Percentiles rank a stretch among this genome's conserved stretches.
phyloP scores from a whole-genome alignment of 2,329 filamentous ascomycete genomes.

The Gaeumannomyces tritici region DNA sequence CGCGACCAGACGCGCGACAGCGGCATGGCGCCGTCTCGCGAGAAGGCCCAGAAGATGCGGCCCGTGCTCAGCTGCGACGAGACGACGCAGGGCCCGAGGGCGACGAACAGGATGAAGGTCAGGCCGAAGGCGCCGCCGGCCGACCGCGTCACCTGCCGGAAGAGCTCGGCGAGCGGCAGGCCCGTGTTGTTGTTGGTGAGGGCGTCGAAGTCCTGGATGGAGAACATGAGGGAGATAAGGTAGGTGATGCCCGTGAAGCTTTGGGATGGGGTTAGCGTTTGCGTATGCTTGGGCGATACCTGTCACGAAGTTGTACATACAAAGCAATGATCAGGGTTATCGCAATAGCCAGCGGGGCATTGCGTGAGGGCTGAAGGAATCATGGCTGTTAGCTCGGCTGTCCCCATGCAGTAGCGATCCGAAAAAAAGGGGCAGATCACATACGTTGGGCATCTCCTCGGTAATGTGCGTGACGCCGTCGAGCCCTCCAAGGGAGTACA shows the following conservation, averaged over 20 bases:
- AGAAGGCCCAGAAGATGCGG: conserved; percentile 14
- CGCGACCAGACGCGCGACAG: conserved; percentile 24
- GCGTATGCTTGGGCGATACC: no score
- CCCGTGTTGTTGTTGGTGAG: conserved; percentile 31
- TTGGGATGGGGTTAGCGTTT: neutral
- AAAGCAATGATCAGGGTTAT: conserved; percentile 38
- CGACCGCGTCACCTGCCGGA: conserved; percentile 29
- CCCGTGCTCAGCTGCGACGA: conserved; percentile 23
- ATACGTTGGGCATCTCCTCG: conserved; percentile 35
- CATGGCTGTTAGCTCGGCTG: neutral
- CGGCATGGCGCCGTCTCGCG: conserved; percentile 29
- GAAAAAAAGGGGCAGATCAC: no score
- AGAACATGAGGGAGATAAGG: conserved; percentile 41
- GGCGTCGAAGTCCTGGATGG: conserved; percentile 33
- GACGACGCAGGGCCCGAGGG: conserved; percentile 29
- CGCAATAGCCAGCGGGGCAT: conserved; percentile 25
- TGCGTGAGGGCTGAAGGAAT: conserved; percentile 21
- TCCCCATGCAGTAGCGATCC: no score
- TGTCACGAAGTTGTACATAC: no score
- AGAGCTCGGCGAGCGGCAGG: conserved; percentile 34
- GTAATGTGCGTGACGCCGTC: conserved; percentile 40
- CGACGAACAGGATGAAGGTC: conserved; percentile 30
- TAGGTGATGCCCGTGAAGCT: conserved; percentile 36
- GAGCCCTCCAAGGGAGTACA: conserved; percentile 35
- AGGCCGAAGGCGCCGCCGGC: conserved; percentile 30